A percentile compares a stretch with the other conserved stretches of the same genome.
These are phyloP conservation scores for Pilasporangium apinafurcum DNA, from an alignment of 352 stramenopile species.

Conservation along the genomic window DNA sequence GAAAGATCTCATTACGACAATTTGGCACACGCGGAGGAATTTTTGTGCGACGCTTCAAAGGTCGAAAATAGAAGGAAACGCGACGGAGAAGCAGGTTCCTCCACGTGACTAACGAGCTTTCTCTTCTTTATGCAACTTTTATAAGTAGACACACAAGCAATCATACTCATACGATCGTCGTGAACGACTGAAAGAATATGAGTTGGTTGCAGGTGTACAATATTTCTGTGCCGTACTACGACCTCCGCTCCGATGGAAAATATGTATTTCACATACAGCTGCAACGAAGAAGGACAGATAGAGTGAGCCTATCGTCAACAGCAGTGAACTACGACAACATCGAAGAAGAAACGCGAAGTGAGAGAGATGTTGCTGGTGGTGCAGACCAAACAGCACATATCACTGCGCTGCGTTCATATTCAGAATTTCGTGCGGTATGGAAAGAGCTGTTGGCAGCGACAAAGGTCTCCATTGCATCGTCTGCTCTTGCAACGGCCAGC, in stretches of 20 bases:
- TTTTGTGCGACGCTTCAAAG: no score
- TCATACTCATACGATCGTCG: no score
- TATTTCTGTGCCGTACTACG: slow-evolving; percentile 32
- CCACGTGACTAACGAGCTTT: no score
- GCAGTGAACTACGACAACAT: slow-evolving; percentile 20
- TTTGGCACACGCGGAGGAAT: no score
- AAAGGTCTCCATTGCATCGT: slow-evolving; percentile 14
- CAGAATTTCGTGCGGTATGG: slow-evolving; percentile 53
- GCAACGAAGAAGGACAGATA: no score
- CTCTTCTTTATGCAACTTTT: no score
- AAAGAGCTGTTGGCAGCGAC: slow-evolving; percentile 38
- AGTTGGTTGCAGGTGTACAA: slow-evolving; percentile 55
- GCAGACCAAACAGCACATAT: slow-evolving; percentile 9
- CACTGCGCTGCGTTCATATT: slow-evolving; percentile 41
- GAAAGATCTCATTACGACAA: no score
- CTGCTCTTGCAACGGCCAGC: slow-evolving; percentile 5
- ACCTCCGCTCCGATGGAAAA: slow-evolving; percentile 30
- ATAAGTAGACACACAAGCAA: no score
- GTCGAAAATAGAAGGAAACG: no score
- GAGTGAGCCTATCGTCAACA: no score
- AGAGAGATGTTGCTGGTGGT: slow-evolving; percentile 9
- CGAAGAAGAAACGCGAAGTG: slow-evolving; percentile 13
- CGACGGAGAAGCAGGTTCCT: no score
- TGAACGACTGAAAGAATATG: no score
- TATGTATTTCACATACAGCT: slow-evolving; percentile 44